Conservation (phyloP, 176 grass and related monocot genomes). For the Aegilops umbellulata region DNA sequence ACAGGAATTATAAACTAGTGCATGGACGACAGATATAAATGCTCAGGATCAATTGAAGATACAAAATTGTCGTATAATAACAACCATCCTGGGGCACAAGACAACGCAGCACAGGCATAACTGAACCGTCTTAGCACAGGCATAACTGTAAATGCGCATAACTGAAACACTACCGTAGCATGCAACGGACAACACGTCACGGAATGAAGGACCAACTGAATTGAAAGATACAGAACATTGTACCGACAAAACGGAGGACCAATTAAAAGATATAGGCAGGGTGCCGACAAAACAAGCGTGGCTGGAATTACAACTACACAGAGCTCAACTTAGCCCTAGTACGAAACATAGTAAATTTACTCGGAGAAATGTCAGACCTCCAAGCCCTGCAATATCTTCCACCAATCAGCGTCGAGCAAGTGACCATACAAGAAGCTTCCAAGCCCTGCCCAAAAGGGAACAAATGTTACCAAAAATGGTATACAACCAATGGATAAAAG, state of each 20-base stretch:
- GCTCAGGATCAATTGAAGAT: background rate
- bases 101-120: no score
- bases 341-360: background rate
- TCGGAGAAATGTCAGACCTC: background rate
- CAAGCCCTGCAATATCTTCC: background rate
- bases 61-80: background rate
- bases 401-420: background rate
- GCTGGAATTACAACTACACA: no score
- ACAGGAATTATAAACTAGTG: background rate
- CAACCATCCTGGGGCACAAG: background rate
- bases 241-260: no score
- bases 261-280: no score
- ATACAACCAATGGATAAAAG: background rate
- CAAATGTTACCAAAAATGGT: background rate
- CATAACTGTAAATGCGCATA: no score
- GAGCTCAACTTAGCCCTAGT: no score
- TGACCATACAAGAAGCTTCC: background rate
- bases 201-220: no score
- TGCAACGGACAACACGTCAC: no score
- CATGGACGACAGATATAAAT: background rate
- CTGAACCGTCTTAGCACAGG: no score
- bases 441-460: constrained; percentile 3
- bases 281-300: no score
- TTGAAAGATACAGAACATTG: no score
- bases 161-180: no score